Conservation (phyloP, 805 yeast genomes). For the Starmerella davenportii region DNA sequence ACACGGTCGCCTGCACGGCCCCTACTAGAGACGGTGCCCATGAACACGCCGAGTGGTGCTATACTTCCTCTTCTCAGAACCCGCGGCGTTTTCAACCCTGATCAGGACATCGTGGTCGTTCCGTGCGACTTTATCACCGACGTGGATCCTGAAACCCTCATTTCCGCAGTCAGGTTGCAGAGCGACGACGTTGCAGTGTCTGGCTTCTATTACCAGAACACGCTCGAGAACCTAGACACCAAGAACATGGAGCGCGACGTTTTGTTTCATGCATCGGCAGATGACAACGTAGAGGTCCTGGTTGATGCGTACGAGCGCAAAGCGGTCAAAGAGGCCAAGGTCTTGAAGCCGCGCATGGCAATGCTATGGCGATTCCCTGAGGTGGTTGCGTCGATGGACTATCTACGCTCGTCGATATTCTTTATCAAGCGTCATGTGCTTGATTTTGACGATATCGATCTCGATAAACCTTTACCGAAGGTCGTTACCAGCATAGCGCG, state of each 20-base stretch:
- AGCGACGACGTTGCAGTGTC: conserved; percentile 46
- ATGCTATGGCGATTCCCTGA: conserved; percentile 79
- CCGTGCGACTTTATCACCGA: conserved; percentile 93
- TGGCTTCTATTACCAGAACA: conserved; percentile 57
- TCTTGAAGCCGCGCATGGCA: conserved; percentile 62
- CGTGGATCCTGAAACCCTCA: conserved; percentile 71
- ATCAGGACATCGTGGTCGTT: conserved; percentile 50
- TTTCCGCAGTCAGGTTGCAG: conserved; percentile 66
- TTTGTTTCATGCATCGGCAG: conserved; percentile 25
- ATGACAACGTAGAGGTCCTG: conserved; percentile 22
- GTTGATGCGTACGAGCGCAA: conserved; percentile 58
- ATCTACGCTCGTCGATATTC: conserved; percentile 57
- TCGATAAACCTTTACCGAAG: conserved; percentile 14
- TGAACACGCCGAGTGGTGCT: conserved; percentile 12
- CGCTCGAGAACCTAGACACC: conserved; percentile 59
- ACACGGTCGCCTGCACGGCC: conserved; percentile 4
- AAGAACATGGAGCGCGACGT: conserved; percentile 51
- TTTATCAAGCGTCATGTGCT: conserved; percentile 41
- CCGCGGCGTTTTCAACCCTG: conserved; percentile 8
- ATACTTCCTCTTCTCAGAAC: conserved; percentile 8
- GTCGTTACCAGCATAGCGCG: conserved; percentile 75
- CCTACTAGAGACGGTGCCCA: conserved; percentile 5
- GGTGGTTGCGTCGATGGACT: conserved; percentile 53
- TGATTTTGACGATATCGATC: conserved; percentile 27
- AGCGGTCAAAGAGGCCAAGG: conserved; percentile 52